These are phyloP conservation scores for Westerdykella aurantiaca DNA, from an alignment of 2,329 filamentous ascomycete genomes.

Conservation along the genomic window DNA sequence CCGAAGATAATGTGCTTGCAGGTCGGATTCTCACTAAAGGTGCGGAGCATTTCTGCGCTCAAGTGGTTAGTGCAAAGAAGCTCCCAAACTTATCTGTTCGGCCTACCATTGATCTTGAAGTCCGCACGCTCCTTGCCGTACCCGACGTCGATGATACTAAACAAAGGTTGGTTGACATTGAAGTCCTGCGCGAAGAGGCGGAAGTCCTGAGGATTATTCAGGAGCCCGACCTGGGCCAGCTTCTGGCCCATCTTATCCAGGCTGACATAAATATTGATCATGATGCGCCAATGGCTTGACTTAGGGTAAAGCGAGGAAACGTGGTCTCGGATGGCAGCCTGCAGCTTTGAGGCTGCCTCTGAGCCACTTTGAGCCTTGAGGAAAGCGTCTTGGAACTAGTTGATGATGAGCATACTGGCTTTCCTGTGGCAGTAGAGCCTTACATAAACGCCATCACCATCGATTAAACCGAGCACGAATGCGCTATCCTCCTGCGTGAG, in stretches of 20 bases:
- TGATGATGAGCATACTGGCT: background rate
- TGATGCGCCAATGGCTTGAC: slow-evolving; percentile 40
- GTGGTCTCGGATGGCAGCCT: slow-evolving; percentile 39
- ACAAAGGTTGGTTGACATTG: slow-evolving; percentile 41
- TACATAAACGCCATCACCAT: slow-evolving; percentile 47
- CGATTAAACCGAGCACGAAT: slow-evolving; percentile 44
- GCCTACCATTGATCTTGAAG: slow-evolving; percentile 41
- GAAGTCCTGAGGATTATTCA: slow-evolving; percentile 37
- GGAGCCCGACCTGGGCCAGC: slow-evolving; percentile 38
- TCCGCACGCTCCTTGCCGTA: slow-evolving; percentile 44
- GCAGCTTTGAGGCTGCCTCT: slow-evolving; percentile 42
- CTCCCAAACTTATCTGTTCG: background rate
- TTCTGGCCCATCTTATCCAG: slow-evolving; percentile 43
- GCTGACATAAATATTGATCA: slow-evolving; percentile 45
- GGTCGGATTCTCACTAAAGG: slow-evolving; percentile 43
- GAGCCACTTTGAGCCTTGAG: slow-evolving; percentile 40
- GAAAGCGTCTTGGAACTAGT: slow-evolving; percentile 43
- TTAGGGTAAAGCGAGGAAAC: slow-evolving; percentile 38
- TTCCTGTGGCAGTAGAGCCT: slow-evolving; percentile 12
- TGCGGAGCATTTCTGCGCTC: slow-evolving; percentile 39
- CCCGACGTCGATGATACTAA: slow-evolving; percentile 46
- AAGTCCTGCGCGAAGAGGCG: slow-evolving; percentile 42
- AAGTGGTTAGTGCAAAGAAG: slow-evolving; percentile 4
- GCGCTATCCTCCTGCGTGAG: slow-evolving; percentile 31
- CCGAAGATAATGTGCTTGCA: slow-evolving; percentile 46